Evolutionary conservation across 306 rosid genomes (phyloP).

Genomic region (Prunus dulcis): DNA sequence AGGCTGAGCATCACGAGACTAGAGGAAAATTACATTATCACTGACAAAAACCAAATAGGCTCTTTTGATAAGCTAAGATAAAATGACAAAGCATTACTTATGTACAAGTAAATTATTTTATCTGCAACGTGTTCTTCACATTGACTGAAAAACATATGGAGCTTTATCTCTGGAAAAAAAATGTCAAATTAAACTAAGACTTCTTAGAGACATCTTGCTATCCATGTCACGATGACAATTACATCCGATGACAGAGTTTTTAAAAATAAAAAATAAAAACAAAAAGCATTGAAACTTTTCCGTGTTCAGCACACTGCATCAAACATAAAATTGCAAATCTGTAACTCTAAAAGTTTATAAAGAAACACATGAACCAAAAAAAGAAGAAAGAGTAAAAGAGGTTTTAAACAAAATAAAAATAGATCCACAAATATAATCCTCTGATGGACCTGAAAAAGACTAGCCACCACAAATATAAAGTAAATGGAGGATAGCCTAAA

Average conservation of each 20-base stretch:
- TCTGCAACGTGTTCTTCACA: not conserved
- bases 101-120: not conserved
- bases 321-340: not conserved
- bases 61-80: not conserved
- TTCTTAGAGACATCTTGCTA: not conserved
- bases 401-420: not conserved
- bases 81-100: not conserved
- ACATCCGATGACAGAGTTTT: not conserved
- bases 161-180: not conserved
- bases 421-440: not conserved
- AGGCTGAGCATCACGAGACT: slow-evolving; percentile 17
- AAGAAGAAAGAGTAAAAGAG: not conserved
- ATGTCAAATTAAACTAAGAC: not conserved
- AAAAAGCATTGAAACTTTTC: not conserved
- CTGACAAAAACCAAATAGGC: not conserved
- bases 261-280: not conserved
- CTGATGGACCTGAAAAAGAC: not conserved
- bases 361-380: not conserved
- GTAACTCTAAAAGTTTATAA: not conserved
- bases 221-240: slow-evolving; percentile 1
- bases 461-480: not conserved
- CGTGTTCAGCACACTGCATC: not conserved
- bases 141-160: not conserved
- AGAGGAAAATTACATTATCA: not conserved
- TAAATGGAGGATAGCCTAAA: not conserved